Percentiles rank a stretch among this genome's conserved stretches.
phyloP scores from a whole-genome alignment of 306 rosid genomes.

The Vigna mungo region DNA sequence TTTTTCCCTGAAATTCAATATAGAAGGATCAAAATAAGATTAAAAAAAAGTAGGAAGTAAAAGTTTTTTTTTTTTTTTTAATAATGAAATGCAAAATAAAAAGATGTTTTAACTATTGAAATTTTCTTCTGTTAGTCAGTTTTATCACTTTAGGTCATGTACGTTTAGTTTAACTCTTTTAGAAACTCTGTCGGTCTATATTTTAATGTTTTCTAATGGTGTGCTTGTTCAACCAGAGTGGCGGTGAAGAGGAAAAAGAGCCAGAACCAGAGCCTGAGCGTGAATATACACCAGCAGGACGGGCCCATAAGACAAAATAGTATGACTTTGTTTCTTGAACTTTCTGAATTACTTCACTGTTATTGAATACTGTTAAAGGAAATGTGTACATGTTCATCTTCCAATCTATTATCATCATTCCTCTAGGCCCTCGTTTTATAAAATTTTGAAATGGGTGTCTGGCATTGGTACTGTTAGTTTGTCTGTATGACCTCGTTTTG shows the following conservation, averaged over 20 bases:
- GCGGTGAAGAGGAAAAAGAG: slow-evolving; percentile 77
- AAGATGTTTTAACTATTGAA: not conserved
- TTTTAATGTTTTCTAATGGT: slow-evolving; percentile 40
- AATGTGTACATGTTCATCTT: slow-evolving; percentile 7
- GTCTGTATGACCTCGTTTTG: slow-evolving; percentile 25
- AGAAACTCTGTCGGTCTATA: slow-evolving; percentile 3
- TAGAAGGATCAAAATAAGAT: not conserved
- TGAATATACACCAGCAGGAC: slow-evolving; percentile 97
- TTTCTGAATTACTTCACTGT: slow-evolving; percentile 29
- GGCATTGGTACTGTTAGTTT: slow-evolving; percentile 7
- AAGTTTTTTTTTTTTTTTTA: not conserved
- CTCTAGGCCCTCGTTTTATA: not conserved
- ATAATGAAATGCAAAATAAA: not conserved
- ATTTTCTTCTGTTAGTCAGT: slow-evolving; percentile 16
- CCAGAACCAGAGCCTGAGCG: slow-evolving; percentile 94
- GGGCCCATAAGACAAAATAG: slow-evolving; percentile 87
- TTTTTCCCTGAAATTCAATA: not conserved
- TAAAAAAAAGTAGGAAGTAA: not conserved
- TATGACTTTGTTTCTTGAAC: slow-evolving; percentile 52
- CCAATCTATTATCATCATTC: slow-evolving; percentile 6
- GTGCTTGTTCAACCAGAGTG: slow-evolving; percentile 68
- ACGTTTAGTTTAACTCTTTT: slow-evolving; percentile 12
- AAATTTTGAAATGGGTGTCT: not conserved
- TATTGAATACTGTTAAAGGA: slow-evolving; percentile 18
- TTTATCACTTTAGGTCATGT: slow-evolving; percentile 23